phyloP scores from a whole-genome alignment of 1,284 basidiomycete genomes.

The Prillingera fragicola region DNA sequence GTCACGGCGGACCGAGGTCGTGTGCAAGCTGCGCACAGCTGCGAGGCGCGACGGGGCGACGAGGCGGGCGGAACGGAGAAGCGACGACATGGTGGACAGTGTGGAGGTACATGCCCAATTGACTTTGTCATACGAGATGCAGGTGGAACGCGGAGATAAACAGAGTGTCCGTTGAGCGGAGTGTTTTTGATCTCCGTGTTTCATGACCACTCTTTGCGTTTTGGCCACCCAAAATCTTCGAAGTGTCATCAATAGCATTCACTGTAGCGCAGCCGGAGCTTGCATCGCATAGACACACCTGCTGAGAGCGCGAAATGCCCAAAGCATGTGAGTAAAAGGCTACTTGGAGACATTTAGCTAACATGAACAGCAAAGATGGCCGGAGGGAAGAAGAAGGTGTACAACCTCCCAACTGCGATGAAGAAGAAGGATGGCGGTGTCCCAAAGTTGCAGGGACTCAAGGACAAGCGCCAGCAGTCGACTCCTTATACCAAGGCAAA shows the following conservation, averaged over 20 bases:
- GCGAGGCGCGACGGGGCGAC: neutral
- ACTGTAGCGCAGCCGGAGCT: neutral
- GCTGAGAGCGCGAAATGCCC: no score
- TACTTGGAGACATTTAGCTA: neutral
- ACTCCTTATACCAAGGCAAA: constrained; percentile 51
- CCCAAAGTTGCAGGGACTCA: constrained; percentile 58
- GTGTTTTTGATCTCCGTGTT: neutral
- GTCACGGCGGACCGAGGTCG: constrained; percentile 22
- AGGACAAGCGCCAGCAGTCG: constrained; percentile 25
- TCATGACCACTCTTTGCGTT: neutral
- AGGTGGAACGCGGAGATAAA: neutral
- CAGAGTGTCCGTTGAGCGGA: neutral
- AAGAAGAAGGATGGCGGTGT: constrained; percentile 72
- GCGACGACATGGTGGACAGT: constrained; percentile 13
- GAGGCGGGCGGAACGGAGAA: constrained; percentile 13
- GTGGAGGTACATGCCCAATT: neutral
- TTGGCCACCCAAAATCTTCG: constrained; percentile 15
- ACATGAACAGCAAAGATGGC: constrained; percentile 17
- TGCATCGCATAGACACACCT: neutral
- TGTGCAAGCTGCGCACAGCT: constrained; percentile 12
- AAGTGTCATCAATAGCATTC: neutral
- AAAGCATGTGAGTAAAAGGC: constrained; percentile 32
- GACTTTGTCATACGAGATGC: neutral
- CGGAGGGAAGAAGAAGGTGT: constrained; percentile 34
- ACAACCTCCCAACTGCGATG: constrained; percentile 26